Base-by-base conservation (phyloP, 2,329 filamentous ascomycete species). In the Albophoma yamanashiensis region DNA sequence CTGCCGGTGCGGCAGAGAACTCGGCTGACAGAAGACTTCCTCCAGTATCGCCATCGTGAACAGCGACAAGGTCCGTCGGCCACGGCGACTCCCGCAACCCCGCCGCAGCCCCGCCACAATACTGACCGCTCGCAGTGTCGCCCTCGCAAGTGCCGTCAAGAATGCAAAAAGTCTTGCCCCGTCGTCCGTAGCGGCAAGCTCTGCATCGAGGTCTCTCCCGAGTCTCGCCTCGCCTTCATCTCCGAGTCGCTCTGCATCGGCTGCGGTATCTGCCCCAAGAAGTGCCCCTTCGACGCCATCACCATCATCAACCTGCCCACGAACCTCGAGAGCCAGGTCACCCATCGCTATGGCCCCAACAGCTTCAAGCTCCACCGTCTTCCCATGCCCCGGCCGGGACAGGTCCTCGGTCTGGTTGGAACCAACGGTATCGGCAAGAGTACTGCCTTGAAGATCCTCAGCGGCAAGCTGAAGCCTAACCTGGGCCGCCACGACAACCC, bases 391-490 rank as follows among this genome's bases (percentile, higher is more conserved):
- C 88, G 94, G 62, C 93, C 94, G 39, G 94, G 94, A 64, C 91
- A 97, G 73, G 95, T 99, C 38, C 79, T 99, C 61, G 94, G 94
- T 80, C 83, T 99, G 58, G 95, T 99, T 53, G 95, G 94, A 75
- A 97, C 94, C 69, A 99, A 99, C 86, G 94, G 95, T 91, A 99
- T 97, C 70, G 94, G 94, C 77, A 99, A 99, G 86, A 97, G 92
- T 80, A 99, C 94, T n/a, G 95, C 94, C 11, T 80, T 99, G 75
- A 99, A 99, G 82, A 97, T 99, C 74, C 86, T 99, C 70, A 96
- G 91, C 71, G 94, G 94, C 73, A 99, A 97, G 79, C 83, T 99
- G 70, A 99, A 99, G 85, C 94, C 94, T 62, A 99, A 99, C 76
- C 76, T 99, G 77, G 94, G 95, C 66, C 85, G 89, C 72, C 96